Percentiles rank a stretch among this genome's conserved stretches.
Evolutionary conservation across 768 basidiomycete genomes (phyloP).

Genomic region (Termitomyces sp.): DNA sequence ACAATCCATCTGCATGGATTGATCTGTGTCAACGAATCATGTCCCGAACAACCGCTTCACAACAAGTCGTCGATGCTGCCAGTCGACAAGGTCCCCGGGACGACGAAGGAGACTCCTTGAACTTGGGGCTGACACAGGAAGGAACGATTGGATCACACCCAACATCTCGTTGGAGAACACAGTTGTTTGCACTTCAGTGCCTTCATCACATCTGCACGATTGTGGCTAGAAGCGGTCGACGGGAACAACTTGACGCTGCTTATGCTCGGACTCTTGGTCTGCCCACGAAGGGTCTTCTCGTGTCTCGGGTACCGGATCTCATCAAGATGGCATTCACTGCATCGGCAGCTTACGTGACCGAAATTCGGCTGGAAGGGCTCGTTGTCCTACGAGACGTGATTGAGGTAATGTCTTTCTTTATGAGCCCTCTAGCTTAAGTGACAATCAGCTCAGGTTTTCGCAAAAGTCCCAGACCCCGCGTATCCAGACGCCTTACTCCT

Average conservation of each 20-base stretch:
- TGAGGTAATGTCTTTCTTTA: constrained; percentile 45
- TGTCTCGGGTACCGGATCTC: constrained; percentile 85
- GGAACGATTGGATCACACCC: constrained; percentile 36
- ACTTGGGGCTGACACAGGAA: constrained; percentile 49
- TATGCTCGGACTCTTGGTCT: constrained; percentile 64
- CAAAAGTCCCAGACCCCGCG: constrained; percentile 84
- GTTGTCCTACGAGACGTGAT: constrained; percentile 90
- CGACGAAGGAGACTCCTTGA: constrained; percentile 93
- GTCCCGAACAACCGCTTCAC: constrained; percentile 86
- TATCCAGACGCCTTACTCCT: constrained; percentile 87
- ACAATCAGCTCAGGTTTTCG: constrained; percentile 70
- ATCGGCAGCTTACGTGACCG: constrained; percentile 93
- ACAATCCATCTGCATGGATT: constrained; percentile 97
- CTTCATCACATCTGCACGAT: constrained; percentile 84
- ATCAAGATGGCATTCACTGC: constrained; percentile 99
- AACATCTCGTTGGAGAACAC: constrained; percentile 93
- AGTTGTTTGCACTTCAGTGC: constrained; percentile 91
- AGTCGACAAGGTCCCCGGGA: constrained; percentile 59
- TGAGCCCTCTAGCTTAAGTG: not conserved
- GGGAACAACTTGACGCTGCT: constrained; percentile 80
- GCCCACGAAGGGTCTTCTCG: constrained; percentile 60
- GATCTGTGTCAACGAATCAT: constrained; percentile 97
- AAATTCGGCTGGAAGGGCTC: constrained; percentile 89
- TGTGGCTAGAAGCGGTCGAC: constrained; percentile 66
- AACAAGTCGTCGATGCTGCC: constrained; percentile 65